Base-by-base conservation (phyloP, 1,284 basidiomycete genomes). In the Malassezia arunalokei region DNA sequence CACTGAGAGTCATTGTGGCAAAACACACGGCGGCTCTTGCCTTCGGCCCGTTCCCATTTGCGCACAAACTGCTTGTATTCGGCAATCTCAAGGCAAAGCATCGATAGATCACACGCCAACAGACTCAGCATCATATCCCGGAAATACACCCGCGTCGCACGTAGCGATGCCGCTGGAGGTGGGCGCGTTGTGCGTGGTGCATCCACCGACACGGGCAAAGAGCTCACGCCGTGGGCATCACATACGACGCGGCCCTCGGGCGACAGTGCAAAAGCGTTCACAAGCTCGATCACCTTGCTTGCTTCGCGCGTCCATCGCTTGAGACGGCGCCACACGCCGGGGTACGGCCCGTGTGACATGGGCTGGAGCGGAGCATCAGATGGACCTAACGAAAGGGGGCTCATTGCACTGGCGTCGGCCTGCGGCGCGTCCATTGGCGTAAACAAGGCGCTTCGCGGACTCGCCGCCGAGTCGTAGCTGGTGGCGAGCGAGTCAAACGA, bases 401-500 rank as follows among this genome's bases (percentile, higher is more conserved):
- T 60, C 55, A 60, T 60, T 15, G 30, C 33, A 17, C 35, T 28
- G 1, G 37, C 17, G 24, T 47, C 5, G n/a, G 24, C 17, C 30
- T 35, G 14, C 12, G 37, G 17, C 38, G n/a, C 35, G 27, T 14
- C 15, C 5, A 29, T 29, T 14, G 38, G 28, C 3, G 40, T 15
- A 15, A n/a, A 29, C 3, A 47, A 24, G 14, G 29, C 14, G n/a
- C 40, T 41, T 56, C 20, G 54, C 58, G 49, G 58, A 60, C 56
- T 60, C 17, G 61, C 62, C 33, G 62, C 59, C 5, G 67, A 69
- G 43, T 68, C 62, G 57, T 64, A 72, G 50, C 61, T 65, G 4
- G 69, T 72, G 1, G 69, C 69, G 28, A 72, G 43, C 35, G 67
- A 70, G 35, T 72, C 69, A 53, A 72, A 68, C 20, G 67, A 70